Evolutionary conservation across 78 protist species (phyloP).

Genomic region (Andalucia godoyi): DNA sequence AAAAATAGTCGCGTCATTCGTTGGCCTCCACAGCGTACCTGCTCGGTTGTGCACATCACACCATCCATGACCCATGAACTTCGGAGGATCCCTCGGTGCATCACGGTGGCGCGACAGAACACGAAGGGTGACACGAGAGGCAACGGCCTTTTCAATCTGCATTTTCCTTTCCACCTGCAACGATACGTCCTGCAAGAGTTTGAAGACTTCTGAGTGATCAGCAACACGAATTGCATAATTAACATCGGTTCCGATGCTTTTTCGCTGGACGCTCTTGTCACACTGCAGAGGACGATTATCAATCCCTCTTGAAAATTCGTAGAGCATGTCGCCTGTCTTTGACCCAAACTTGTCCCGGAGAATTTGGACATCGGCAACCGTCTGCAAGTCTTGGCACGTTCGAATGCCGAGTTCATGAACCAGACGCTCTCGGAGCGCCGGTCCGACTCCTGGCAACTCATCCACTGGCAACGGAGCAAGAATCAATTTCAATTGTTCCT

Average conservation of each 20-base stretch:
- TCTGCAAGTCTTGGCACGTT: background rate
- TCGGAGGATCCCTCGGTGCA: background rate
- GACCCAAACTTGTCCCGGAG: background rate
- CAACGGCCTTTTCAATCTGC: background rate
- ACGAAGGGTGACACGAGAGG: background rate
- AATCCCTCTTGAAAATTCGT: background rate
- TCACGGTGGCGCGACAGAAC: background rate
- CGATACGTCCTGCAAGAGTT: background rate
- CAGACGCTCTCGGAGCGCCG: background rate
- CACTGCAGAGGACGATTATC: background rate
- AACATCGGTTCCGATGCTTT: background rate
- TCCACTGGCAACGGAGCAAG: background rate
- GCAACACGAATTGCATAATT: slow-evolving; percentile 3
- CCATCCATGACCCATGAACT: slow-evolving; percentile 2
- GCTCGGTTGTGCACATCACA: background rate
- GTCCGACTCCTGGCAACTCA: slow-evolving; percentile 18
- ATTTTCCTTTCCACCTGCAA: background rate
- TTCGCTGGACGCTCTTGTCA: background rate
- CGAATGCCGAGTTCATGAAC: background rate
- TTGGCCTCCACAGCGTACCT: background rate
- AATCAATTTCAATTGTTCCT: background rate
- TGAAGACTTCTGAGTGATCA: background rate
- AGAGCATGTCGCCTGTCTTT: background rate
- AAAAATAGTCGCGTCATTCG: background rate
- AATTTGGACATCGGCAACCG: background rate